Evolutionary conservation across 2,329 filamentous ascomycete genomes (phyloP), one percentile per base, ranked within the genome.

Genomic region (Talaromyces verruculosus): DNA sequence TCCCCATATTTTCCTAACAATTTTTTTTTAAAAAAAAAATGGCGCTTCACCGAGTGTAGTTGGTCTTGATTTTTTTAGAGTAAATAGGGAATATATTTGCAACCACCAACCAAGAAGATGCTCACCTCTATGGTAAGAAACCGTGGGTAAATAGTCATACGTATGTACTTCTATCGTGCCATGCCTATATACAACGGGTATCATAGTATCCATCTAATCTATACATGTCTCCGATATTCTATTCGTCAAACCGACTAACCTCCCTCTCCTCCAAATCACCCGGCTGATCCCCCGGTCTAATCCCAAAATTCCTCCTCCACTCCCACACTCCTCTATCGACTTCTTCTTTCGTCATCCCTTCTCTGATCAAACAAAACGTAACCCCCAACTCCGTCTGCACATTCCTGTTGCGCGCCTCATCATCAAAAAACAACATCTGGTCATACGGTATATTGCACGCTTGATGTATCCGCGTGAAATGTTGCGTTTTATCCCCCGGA

Each of bases 391-490:
- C 81, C 1, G 75, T 79, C 78, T 90, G 87, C 0, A 96, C 94
- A 74, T 97, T 93, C 66, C 87, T 84, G 74, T 98, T 98, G 67
- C 94, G 82, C 62, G 84, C 84, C 84, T 98, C 94, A 72, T 98
- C 94, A 72, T 98, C 94, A 71, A 98, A 98, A 78, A 98, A 98
- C 39, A 98, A 77, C 89, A 98, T 96, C 58, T 97, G 92, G 69
- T 90, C 85, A 73, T 87, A 96, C 5, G 82, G 80, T 2, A 97
- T 77, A 1, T 88, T 88, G 15, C 90, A 93, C 65, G 87, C 84
- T 75, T 89, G 86, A 10, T 90, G 86, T 71, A 98, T 82, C 5
- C 85, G 83, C 72, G 89, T 84, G 72, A 98, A 96, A 78, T 98
- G 94, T 68, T 87, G 86, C n/a, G 90, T 89, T 84, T 98, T 98